These are phyloP conservation scores for Trichoderma simmonsii DNA, from an alignment of 2,329 filamentous ascomycete genomes.

Conservation along the genomic window DNA sequence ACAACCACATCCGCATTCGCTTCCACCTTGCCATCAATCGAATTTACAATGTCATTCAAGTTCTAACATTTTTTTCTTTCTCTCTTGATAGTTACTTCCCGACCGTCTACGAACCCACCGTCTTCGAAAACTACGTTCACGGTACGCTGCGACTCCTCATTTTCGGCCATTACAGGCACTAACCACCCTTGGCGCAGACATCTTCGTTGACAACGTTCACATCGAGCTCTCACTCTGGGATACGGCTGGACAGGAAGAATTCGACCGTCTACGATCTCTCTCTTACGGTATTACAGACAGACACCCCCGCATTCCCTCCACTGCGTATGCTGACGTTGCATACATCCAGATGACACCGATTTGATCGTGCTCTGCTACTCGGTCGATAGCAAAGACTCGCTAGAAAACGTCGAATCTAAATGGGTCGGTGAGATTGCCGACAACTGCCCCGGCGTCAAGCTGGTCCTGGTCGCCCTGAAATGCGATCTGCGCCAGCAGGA, in stretches of 20 bases:
- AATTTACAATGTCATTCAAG: not conserved
- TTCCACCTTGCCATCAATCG: not conserved
- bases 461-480: constrained; percentile 93
- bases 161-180: not conserved
- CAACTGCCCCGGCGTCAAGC: constrained; percentile 92
- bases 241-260: constrained; percentile 97
- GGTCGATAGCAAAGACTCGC: constrained; percentile 90
- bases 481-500: constrained; percentile 87
- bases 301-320: constrained; percentile 2
- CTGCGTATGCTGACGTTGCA: constrained; percentile 8
- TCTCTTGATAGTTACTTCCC: constrained; percentile 73
- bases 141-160: constrained; percentile 51
- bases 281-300: constrained; percentile 68
- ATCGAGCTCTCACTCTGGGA: constrained; percentile 98
- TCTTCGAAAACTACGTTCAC: constrained; percentile 99
- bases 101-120: constrained; percentile 96
- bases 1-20: not conserved
- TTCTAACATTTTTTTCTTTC: not conserved
- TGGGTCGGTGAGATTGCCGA: constrained; percentile 98
- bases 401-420: constrained; percentile 98
- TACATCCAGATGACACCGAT: constrained; percentile 71
- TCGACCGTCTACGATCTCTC: constrained; percentile 89
- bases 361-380: constrained; percentile 99
- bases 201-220: constrained; percentile 95
- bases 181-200: constrained; percentile 56